phyloP scores from a whole-genome alignment of 208 protist species.

The Leishmania tropica region DNA sequence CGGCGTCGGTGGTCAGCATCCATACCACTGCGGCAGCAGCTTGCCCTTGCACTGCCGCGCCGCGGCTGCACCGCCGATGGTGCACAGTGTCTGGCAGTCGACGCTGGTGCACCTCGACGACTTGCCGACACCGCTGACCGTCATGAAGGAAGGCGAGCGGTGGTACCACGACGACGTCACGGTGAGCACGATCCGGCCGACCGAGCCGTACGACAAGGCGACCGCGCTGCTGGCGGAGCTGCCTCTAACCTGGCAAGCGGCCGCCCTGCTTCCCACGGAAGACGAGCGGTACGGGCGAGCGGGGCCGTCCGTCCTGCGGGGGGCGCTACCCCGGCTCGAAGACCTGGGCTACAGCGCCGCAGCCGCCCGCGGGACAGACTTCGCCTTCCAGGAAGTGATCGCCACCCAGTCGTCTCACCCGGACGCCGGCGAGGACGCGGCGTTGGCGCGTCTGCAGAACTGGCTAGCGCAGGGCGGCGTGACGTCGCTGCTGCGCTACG shows the following conservation, averaged over 20 bases:
- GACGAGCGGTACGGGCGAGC: constrained; percentile 39
- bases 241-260: constrained; percentile 24
- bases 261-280: constrained; percentile 40
- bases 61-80: constrained; percentile 10
- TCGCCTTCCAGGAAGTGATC: constrained; percentile 74
- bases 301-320: constrained; percentile 46
- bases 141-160: constrained; percentile 85
- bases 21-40: constrained; percentile 24
- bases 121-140: constrained; percentile 70
- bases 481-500: constrained; percentile 75
- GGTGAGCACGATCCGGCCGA: constrained; percentile 75
- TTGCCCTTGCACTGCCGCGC: background rate
- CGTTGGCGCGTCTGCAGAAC: constrained; percentile 52
- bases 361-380: constrained; percentile 24
- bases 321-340: constrained; percentile 60
- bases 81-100: constrained; percentile 87
- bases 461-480: constrained; percentile 75
- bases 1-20: constrained; percentile 5
- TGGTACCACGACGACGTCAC: constrained; percentile 91
- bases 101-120: constrained; percentile 92
- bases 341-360: constrained; percentile 75
- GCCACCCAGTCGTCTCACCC: constrained; percentile 76
- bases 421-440: constrained; percentile 63
- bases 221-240: constrained; percentile 40
- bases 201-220: constrained; percentile 62